Conservation (phyloP, 2,329 filamentous ascomycete genomes). For the Fusarium mangiferae region DNA sequence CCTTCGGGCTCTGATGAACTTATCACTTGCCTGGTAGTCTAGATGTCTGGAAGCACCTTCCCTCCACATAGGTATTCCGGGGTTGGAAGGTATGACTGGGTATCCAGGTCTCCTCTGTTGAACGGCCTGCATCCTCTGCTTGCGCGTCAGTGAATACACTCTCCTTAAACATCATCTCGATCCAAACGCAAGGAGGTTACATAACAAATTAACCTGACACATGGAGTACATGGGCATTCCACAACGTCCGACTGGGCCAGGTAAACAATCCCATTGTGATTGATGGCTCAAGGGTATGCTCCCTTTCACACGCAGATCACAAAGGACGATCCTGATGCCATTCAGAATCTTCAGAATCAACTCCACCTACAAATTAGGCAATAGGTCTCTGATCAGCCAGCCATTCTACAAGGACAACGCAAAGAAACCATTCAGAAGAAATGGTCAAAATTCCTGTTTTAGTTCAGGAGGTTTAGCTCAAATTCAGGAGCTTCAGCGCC, state of each 20-base stretch:
- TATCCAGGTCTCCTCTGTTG: neutral
- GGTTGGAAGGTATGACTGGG: neutral
- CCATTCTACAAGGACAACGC: neutral
- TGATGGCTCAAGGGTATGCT: neutral
- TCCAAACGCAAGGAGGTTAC: constrained; percentile 2
- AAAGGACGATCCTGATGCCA: constrained; percentile 6
- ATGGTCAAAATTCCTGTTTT: neutral
- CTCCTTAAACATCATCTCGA: constrained; percentile 10
- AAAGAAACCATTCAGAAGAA: neutral
- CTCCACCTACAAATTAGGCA: neutral
- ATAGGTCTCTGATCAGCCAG: constrained; percentile 6
- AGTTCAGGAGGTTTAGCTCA: neutral
- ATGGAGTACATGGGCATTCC: neutral
- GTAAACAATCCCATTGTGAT: neutral
- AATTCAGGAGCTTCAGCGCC: neutral
- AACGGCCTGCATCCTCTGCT: neutral
- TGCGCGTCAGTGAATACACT: neutral
- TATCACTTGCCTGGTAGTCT: neutral
- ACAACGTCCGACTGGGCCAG: neutral
- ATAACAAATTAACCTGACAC: neutral
- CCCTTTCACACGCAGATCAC: neutral
- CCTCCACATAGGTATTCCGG: neutral
- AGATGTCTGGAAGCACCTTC: neutral
- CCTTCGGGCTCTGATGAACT: neutral
- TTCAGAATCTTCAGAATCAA: constrained; percentile 1